phyloP scores from a whole-genome alignment of 192 early-diverging fungal species.

The Gonapodya sp. region DNA sequence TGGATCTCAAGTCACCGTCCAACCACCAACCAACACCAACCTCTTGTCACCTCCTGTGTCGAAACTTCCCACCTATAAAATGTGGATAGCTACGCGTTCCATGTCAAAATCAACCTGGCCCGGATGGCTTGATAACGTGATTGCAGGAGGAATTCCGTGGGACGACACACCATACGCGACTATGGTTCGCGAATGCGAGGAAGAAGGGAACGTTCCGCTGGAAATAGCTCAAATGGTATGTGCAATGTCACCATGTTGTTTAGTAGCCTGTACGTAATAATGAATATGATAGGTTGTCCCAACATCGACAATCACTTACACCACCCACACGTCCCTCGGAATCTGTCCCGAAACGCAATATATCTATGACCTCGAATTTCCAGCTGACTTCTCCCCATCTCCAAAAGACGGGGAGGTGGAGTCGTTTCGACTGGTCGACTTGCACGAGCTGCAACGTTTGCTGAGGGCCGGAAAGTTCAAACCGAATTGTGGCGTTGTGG shows the following conservation, averaged over 20 bases:
- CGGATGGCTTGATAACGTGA: slow-evolving; percentile 64
- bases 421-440: slow-evolving; percentile 56
- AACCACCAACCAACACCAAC: background rate
- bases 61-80: slow-evolving; percentile 24
- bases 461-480: slow-evolving; percentile 54
- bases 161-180: slow-evolving; percentile 46
- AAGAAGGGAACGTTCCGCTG: slow-evolving; percentile 69
- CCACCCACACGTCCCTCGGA: slow-evolving; percentile 37
- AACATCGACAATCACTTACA: slow-evolving; percentile 8
- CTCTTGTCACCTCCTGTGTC: background rate
- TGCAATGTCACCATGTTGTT: no score
- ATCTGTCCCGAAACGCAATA: slow-evolving; percentile 78
- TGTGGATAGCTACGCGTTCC: slow-evolving; percentile 85
- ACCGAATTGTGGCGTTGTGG: slow-evolving; percentile 70
- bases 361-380: slow-evolving; percentile 75
- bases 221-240: slow-evolving; percentile 40
- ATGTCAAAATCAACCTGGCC: slow-evolving; percentile 79
- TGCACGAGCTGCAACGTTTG: slow-evolving; percentile 37
- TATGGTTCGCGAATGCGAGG: slow-evolving; percentile 77
- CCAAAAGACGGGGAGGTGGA: slow-evolving; percentile 84
- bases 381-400: slow-evolving; percentile 41
- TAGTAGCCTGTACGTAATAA: no score
- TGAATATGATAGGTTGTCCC: background rate
- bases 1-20: slow-evolving; percentile 4
- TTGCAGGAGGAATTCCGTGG: slow-evolving; percentile 70